phyloP scores from a whole-genome alignment of 805 yeast genomes.

The Metschnikowia noctiluminum region DNA sequence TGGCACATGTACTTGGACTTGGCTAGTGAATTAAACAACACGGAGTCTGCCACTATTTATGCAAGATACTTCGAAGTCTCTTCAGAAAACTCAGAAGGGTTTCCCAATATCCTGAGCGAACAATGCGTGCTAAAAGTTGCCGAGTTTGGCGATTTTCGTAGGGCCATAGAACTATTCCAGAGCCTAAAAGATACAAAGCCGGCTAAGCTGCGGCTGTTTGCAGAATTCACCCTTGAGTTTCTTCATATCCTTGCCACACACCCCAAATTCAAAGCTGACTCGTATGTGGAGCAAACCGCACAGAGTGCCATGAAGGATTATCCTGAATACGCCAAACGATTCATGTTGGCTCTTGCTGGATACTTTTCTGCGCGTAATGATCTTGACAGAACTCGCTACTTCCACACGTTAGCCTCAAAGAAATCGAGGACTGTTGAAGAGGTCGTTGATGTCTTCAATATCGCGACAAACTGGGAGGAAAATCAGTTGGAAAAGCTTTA shows the following conservation, averaged over 20 bases:
- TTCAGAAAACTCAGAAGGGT: not conserved
- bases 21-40: conserved; percentile 41
- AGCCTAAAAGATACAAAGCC: not conserved
- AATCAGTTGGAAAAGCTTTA: conserved; percentile 25
- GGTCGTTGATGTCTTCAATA: conserved; percentile 62
- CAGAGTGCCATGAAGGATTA: conserved; percentile 27
- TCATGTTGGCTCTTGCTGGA: conserved; percentile 47
- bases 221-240: conserved; percentile 5
- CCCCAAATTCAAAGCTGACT: not conserved
- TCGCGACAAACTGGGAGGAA: conserved; percentile 60
- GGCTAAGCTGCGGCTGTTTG: not conserved
- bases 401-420: conserved; percentile 48
- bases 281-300: conserved; percentile 7
- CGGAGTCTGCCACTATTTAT: conserved; percentile 39
- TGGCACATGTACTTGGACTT: conserved; percentile 53
- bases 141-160: conserved; percentile 25
- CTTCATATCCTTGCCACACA: conserved; percentile 4
- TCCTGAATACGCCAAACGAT: conserved; percentile 57
- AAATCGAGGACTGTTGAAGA: conserved; percentile 52
- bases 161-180: conserved; percentile 30
- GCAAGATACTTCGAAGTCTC: conserved; percentile 24
- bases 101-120: not conserved
- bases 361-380: conserved; percentile 43
- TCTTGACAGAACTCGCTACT: conserved; percentile 21
- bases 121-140: conserved; percentile 25